These are phyloP conservation scores for Hypsizygus marmoreus DNA, from an alignment of 768 basidiomycete genomes.

Conservation along the genomic window DNA sequence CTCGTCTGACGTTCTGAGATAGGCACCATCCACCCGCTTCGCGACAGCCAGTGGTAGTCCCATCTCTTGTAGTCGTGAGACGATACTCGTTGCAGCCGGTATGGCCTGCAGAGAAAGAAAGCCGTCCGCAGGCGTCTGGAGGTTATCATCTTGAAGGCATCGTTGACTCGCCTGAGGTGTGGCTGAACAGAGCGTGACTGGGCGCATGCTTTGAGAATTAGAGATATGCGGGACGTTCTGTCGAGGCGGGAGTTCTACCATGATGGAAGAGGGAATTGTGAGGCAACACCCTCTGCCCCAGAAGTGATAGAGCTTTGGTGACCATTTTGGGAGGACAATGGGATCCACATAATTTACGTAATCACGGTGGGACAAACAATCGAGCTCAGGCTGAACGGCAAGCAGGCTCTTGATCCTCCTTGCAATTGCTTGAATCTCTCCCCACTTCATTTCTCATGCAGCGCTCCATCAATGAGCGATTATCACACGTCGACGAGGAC, in stretches of 20 bases:
- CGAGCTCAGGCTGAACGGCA: too few species aligned
- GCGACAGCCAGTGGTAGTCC: neutral
- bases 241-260: too few species aligned
- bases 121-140: neutral
- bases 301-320: too few species aligned
- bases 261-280: too few species aligned
- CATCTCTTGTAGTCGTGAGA: neutral
- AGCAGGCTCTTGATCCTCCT: too few species aligned
- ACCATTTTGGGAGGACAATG: too few species aligned
- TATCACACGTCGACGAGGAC: neutral
- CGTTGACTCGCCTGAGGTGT: neutral
- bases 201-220: neutral
- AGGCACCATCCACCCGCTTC: slow-evolving; percentile 2
- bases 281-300: too few species aligned
- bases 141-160: neutral
- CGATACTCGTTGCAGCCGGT: slow-evolving; percentile 2
- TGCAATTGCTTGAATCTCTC: too few species aligned
- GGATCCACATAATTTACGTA: too few species aligned
- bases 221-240: neutral
- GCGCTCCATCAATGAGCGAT: neutral
- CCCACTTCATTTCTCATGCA: too few species aligned
- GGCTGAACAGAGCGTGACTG: neutral
- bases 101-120: neutral
- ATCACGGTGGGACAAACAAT: too few species aligned
- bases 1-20: slow-evolving; percentile 3